Percentiles rank a stretch among this genome's conserved stretches.
These are phyloP conservation scores for Talaromyces sp. DNA, from an alignment of 2,329 filamentous ascomycete species.

Conservation along the genomic window DNA sequence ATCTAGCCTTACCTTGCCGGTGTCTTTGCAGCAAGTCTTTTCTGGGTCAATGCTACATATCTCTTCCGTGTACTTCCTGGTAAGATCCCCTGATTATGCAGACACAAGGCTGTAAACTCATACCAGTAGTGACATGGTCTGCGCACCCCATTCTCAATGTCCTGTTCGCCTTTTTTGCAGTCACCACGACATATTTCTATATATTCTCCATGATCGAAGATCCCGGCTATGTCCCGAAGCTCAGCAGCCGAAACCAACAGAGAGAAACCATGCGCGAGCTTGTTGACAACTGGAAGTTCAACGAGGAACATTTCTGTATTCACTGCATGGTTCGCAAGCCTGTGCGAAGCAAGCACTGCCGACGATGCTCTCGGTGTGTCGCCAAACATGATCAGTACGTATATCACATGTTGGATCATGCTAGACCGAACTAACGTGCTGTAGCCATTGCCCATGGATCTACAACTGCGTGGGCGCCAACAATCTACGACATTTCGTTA, in stretches of 20 bases:
- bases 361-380: slow-evolving; percentile 83
- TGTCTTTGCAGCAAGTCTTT: slow-evolving; percentile 83
- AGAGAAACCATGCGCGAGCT: slow-evolving; percentile 85
- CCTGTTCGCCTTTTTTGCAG: slow-evolving; percentile 62
- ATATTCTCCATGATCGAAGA: slow-evolving; percentile 79
- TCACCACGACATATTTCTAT: slow-evolving; percentile 80
- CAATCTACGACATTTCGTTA: slow-evolving; percentile 91
- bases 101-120: slow-evolving; percentile 28
- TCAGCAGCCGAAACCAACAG: slow-evolving; percentile 83
- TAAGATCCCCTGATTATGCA: slow-evolving; percentile 38
- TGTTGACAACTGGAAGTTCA: slow-evolving; percentile 79
- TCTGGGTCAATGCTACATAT: slow-evolving; percentile 75
- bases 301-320: slow-evolving; percentile 91
- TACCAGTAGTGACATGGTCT: slow-evolving; percentile 58
- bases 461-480: slow-evolving; percentile 95
- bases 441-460: slow-evolving; percentile 93
- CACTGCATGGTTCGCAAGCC: slow-evolving; percentile 92
- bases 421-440: slow-evolving; percentile 10
- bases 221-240: slow-evolving; percentile 88
- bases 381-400: slow-evolving; percentile 95
- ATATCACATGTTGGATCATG: slow-evolving; percentile 5
- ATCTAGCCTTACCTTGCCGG: slow-evolving; percentile 81
- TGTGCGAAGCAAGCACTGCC: slow-evolving; percentile 92
- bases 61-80: slow-evolving; percentile 68
- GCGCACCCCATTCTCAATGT: slow-evolving; percentile 72